Evolutionary conservation across 2,329 filamentous ascomycete genomes (phyloP).

Genomic region (Phaeosphaeria sp.): DNA sequence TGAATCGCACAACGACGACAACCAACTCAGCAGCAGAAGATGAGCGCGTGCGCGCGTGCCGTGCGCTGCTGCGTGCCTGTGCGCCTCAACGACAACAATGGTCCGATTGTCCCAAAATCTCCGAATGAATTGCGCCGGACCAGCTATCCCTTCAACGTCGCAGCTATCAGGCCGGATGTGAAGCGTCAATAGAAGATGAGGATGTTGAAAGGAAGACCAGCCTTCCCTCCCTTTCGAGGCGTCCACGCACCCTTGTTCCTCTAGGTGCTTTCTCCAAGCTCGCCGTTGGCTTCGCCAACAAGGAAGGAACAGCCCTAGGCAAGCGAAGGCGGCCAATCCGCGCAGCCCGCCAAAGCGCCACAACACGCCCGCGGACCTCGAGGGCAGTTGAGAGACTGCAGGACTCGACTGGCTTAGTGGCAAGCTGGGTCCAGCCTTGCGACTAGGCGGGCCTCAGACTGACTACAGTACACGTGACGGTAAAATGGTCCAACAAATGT

Average conservation of each 20-base stretch:
- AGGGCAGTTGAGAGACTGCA: neutral
- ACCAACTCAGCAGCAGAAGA: neutral
- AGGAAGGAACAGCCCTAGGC: neutral
- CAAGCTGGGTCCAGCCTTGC: neutral
- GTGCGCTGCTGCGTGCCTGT: neutral
- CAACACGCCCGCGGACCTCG: neutral
- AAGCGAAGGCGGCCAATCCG: neutral
- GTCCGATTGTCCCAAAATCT: neutral
- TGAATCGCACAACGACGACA: neutral
- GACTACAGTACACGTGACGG: neutral
- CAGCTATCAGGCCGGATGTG: neutral
- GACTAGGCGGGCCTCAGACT: neutral
- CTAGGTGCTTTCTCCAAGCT: neutral
- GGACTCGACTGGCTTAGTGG: neutral
- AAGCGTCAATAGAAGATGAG: neutral
- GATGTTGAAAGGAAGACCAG: neutral
- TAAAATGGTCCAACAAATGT: neutral
- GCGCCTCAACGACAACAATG: neutral
- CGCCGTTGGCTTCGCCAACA: neutral
- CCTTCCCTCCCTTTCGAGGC: neutral
- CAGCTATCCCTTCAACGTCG: neutral
- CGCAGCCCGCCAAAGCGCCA: neutral
- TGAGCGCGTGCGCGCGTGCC: neutral
- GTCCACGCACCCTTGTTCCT: neutral
- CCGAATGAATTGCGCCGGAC: neutral